Base-by-base conservation (phyloP, 345 rosid species). In the Isatis tinctoria region DNA sequence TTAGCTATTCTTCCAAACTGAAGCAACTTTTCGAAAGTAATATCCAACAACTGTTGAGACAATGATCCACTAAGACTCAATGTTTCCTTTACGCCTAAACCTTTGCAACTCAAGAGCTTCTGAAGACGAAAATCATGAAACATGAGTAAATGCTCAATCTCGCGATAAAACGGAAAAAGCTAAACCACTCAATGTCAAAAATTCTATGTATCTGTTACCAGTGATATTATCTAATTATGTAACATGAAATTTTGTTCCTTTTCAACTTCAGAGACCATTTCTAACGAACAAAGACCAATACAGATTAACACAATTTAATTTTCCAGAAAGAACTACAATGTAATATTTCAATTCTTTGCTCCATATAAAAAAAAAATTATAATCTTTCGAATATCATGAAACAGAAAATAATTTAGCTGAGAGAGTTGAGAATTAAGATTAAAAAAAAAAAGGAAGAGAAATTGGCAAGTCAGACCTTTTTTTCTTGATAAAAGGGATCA, bases 1-100 rank as follows among this genome's bases (percentile, higher is more conserved):
- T 77, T 83, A 70, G 72, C 79, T 32, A 93, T 85, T 85, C 98
- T 82, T 69, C 81, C 90, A 53, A 86, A 79, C 59, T 75, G 82
- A 74, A 87, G 86, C 82, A 89, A 73, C 65, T 74, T 81, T 48
- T 82, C 82, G 67, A 87, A 81, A 28, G 75, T 47, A 60, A 39
- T 9, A 57, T 37, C 58, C 45, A 82, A 49, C 51, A 80, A 85
- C 40, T 87, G 82, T 70, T 76, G 70, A 65, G 51, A 78, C 9
- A 72, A 69, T 36, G 81, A 51, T 61, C 78, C 74, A 44, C 60
- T 41, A 22, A 86, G 80, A 60, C 35, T 65, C 67, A 88, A 9
- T 52, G 76, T 62, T 71, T 87, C 85, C 79, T 81, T 82, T 61
- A 77, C 72, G 9, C 83, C 80, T 58, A 88, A 82, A 37, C 90